Percentiles rank a stretch among this genome's conserved stretches.
phyloP scores from a whole-genome alignment of 164 flowering plant genomes.

The Umbellularia californica region DNA sequence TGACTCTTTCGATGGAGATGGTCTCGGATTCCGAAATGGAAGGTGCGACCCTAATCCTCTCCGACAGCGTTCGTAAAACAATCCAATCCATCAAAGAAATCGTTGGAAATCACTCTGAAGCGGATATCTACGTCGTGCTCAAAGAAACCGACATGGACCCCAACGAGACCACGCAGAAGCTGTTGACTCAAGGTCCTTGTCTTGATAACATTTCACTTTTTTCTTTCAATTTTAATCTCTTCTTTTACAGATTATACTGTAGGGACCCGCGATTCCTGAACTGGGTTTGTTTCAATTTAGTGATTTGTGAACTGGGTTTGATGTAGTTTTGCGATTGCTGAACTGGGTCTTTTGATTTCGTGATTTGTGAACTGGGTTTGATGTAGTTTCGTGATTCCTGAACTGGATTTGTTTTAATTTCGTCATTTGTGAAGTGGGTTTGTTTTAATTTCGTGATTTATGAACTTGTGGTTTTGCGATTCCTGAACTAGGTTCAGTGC shows the following conservation, averaged over 20 bases:
- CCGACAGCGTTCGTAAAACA: constrained; percentile 48
- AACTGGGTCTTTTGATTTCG: neutral
- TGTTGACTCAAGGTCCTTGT: constrained; percentile 68
- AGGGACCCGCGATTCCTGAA: too few relatives aligned
- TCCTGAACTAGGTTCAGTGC: too few relatives aligned
- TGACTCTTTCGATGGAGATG: constrained; percentile 8
- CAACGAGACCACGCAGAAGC: constrained; percentile 70
- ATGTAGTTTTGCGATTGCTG: neutral
- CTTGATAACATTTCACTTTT: neutral
- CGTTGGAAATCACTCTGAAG: constrained; percentile 75
- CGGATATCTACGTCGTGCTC: constrained; percentile 66
- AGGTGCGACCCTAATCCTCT: constrained; percentile 12
- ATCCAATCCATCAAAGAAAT: constrained; percentile 76
- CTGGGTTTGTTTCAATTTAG: too few relatives aligned
- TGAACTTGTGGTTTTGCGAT: neutral
- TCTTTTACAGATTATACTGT: neutral
- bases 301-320: neutral
- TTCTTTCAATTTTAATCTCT: neutral
- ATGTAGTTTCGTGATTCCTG: neutral
- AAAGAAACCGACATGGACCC: constrained; percentile 87
- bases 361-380: too few relatives aligned
- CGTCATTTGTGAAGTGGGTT: too few relatives aligned
- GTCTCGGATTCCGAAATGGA: constrained; percentile 12
- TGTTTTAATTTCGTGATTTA: neutral
- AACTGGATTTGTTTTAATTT: too few relatives aligned